Evolutionary conservation across 1,284 basidiomycete species (phyloP), one percentile per base, ranked within the genome.

Genomic region (Puccinia triticina): DNA sequence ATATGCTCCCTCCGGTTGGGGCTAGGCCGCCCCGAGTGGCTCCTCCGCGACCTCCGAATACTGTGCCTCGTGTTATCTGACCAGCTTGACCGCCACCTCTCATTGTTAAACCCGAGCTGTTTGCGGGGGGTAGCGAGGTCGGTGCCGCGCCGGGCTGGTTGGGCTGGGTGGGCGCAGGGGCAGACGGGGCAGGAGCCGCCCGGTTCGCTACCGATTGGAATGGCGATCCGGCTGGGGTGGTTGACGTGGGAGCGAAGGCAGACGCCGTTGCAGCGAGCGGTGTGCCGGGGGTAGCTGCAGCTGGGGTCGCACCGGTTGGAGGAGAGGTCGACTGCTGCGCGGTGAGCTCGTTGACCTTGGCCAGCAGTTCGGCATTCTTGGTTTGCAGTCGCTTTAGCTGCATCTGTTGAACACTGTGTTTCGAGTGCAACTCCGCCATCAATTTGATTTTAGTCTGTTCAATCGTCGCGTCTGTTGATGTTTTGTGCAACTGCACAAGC

Each of bases 341-440:
- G n/a, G 57, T 43, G 2, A 77, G 57, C 37, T 77, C 75, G 75
- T 40, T 61, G n/a, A 64, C 61, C 40, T 77, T 77, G 72, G 72
- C 34, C 26, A 23, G 37, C 29, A 75, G 46, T 61, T 82, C 71
- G 5, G 59, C 29, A 61, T 75, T 53, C 50, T 66, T 72, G n/a
- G 29, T 40, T 14, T 69, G 80, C 29, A 23, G 18, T 37, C 59
- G 71, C 66, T 82, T 82, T n/a, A 82, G 37, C 50, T 82, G 80
- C 40, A 69, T 55, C 80, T 75, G 73, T 18, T 55, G 64, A 10
- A 76, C 80, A 32, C 53, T 75, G 34, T 50, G 43, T 50, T 82
- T 82, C 18, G 61, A 50, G n/a, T 82, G 66, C 61, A 73, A 64
- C 57, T 82, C 80, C 2, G 55, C 50, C 32, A 64, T 61, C 32